These are phyloP conservation scores for Trypanosoma cruzi DNA, from an alignment of 208 protist genomes.

Conservation along the genomic window DNA sequence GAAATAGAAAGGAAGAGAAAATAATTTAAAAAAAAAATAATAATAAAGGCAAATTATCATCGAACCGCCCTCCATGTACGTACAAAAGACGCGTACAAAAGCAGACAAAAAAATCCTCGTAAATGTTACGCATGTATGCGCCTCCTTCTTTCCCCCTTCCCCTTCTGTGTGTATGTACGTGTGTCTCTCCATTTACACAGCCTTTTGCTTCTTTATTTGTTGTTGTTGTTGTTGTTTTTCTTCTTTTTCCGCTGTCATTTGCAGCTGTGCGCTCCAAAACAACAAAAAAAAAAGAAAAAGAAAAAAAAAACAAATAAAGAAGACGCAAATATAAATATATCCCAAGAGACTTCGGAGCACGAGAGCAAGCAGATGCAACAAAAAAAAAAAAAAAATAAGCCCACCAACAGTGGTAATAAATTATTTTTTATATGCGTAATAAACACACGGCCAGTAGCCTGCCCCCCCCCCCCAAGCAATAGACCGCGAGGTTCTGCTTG, in stretches of 20 bases:
- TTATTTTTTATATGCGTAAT: not conserved
- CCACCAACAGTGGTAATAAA: not conserved
- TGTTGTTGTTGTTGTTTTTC: not conserved
- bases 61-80: not conserved
- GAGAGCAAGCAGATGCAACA: too few relatives aligned
- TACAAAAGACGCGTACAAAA: not conserved
- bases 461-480: too few relatives aligned
- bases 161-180: too few relatives aligned
- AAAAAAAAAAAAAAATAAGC: not conserved
- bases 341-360: too few relatives aligned
- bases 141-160: too few relatives aligned
- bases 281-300: constrained; percentile 3
- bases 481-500: not conserved
- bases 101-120: not conserved
- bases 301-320: not conserved
- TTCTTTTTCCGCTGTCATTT: too few relatives aligned
- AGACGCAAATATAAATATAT: not conserved
- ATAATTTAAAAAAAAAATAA: constrained; percentile 4
- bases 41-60: too few relatives aligned
- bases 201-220: not conserved
- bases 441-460: not conserved
- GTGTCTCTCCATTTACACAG: too few relatives aligned
- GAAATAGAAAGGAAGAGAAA: not conserved
- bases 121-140: not conserved
- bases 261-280: too few relatives aligned